Evolutionary conservation across 768 basidiomycete species (phyloP), one percentile per base, ranked within the genome.

Genomic region (Rubroboletus pulcherrimus): DNA sequence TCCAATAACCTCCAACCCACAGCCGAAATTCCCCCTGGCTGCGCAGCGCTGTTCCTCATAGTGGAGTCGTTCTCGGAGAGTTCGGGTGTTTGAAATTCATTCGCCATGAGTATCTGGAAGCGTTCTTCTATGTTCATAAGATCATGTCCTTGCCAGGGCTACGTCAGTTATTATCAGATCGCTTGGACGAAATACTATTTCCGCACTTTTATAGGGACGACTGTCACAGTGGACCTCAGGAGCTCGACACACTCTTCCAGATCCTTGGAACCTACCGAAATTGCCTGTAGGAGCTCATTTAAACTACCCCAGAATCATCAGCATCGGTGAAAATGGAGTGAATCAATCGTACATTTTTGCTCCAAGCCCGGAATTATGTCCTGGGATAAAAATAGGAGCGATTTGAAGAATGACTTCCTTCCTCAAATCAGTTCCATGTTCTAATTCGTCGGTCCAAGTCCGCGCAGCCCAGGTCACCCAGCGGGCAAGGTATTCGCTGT

Each of bases 401-500:
- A 90, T 63, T 24, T 67, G 64, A 12, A 76, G 62, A 26, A 83
- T 68, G 1, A 75, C 64, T 40, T 82, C 77, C 53, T 75, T 81
- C 55, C 73, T 74, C 31, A 84, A 54, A 53, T 81, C 75, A 15
- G 62, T 60, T 29, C 76, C 78, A 14, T 64, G 59, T 31, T 68
- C 64, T 11, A 71, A 55, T 21, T 66, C 67, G 17, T 57, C 63
- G 9, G 71, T 70, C 71, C 73, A 78, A 12, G 64, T 72, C 37
- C 78, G 74, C 26, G 80, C 66, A 31, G 76, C 73, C 89, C 90
- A 92, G 21, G 76, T 72, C 5, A 73, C 80, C 91, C 91, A 93
- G 50, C 82, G 80, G 11, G 86, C 84, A 10, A 91, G 72, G 60
- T 84, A 87, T 52, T 76, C 70, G 42, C 78, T 75, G 63, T 84